Evolutionary conservation across 805 yeast species (phyloP).

Genomic region (Schwanniomyces pseudopolymorphus): DNA sequence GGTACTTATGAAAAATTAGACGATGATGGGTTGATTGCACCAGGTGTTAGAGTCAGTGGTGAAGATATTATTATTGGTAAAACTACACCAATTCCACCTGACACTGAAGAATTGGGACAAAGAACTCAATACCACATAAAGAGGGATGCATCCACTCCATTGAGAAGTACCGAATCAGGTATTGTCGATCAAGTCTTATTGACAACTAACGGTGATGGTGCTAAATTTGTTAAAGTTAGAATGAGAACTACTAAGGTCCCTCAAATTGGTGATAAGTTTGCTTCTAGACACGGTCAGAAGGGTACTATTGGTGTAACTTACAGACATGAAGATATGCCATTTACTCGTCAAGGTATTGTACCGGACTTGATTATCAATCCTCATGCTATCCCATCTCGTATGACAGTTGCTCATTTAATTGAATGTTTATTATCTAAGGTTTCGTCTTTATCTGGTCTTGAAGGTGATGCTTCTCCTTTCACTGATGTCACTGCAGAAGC

Average conservation of each 20-base stretch:
- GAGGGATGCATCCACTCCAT: constrained; percentile 97
- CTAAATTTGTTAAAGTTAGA: constrained; percentile 95
- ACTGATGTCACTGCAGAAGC: constrained; percentile 99
- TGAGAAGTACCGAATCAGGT: constrained; percentile 96
- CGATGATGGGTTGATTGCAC: constrained; percentile 96
- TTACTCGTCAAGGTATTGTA: constrained; percentile 90
- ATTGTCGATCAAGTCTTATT: constrained; percentile 96
- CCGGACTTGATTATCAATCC: constrained; percentile 98
- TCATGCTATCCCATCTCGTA: constrained; percentile 99
- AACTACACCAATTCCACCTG: constrained; percentile 99
- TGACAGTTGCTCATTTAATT: constrained; percentile 99
- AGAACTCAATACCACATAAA: constrained; percentile 97
- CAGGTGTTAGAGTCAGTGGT: constrained; percentile 98
- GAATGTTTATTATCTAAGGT: constrained; percentile 97
- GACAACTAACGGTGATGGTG: constrained; percentile 97
- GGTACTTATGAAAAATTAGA: constrained; percentile 98
- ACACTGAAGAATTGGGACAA: constrained; percentile 97
- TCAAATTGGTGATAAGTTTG: constrained; percentile 98
- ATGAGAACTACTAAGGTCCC: constrained; percentile 99
- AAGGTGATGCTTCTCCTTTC: constrained; percentile 99
- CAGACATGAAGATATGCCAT: constrained; percentile 99
- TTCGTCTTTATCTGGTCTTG: constrained; percentile 90
- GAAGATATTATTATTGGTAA: constrained; percentile 98
- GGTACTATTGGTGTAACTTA: constrained; percentile 99
- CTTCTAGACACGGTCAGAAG: constrained; percentile 99